Conservation (phyloP, 1,139 yeast genomes). For the Spathaspora jeffriesii region DNA sequence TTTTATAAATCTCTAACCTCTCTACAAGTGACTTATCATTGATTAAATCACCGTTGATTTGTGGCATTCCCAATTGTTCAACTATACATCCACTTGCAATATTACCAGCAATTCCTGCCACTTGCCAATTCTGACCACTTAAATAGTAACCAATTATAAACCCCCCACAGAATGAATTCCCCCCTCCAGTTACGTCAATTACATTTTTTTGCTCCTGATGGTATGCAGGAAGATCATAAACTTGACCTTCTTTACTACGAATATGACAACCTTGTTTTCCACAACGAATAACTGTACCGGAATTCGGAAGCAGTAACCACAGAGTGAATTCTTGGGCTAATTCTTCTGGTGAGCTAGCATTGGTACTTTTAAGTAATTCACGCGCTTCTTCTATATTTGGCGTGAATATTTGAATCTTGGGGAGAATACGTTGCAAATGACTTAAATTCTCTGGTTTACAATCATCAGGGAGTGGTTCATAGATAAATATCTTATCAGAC, state of each 20-base stretch:
- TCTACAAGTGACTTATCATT: slow-evolving; percentile 44
- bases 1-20: slow-evolving; percentile 28
- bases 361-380: slow-evolving; percentile 25
- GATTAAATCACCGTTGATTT: slow-evolving; percentile 41
- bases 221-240: slow-evolving; percentile 67
- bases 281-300: slow-evolving; percentile 65
- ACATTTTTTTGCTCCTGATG: slow-evolving; percentile 56
- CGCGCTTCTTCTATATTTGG: slow-evolving; percentile 85
- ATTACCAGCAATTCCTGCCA: slow-evolving; percentile 69
- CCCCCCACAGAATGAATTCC: slow-evolving; percentile 87
- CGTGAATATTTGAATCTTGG: slow-evolving; percentile 60
- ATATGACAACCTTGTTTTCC: slow-evolving; percentile 66
- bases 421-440: slow-evolving; percentile 40
- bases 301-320: slow-evolving; percentile 34
- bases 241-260: slow-evolving; percentile 12
- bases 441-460: slow-evolving; percentile 54
- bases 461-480: slow-evolving; percentile 88
- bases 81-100: slow-evolving; percentile 79
- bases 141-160: slow-evolving; percentile 61
- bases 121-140: slow-evolving; percentile 46
- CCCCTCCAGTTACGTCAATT: slow-evolving; percentile 93
- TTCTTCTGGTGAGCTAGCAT: slow-evolving; percentile 19
- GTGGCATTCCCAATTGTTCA: slow-evolving; percentile 78
- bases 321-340: slow-evolving; percentile 44
- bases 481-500: slow-evolving; percentile 49